Conservation (phyloP, 768 basidiomycete genomes). For the Mycena latifolia region DNA sequence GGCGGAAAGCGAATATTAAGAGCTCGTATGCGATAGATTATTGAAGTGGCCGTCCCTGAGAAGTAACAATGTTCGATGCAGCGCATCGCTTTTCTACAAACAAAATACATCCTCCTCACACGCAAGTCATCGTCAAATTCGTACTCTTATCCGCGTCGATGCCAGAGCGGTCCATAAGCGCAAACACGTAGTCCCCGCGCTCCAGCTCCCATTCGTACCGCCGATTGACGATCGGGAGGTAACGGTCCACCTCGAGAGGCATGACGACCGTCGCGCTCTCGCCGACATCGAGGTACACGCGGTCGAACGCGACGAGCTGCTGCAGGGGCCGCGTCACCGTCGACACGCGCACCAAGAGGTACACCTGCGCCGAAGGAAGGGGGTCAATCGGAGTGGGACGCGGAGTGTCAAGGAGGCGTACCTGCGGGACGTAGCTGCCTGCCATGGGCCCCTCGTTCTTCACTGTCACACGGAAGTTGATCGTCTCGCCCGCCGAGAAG, state of each 20-base stretch:
- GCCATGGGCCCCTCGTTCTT: constrained; percentile 38
- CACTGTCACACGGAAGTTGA: constrained; percentile 39
- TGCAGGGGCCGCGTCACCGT: constrained; percentile 35
- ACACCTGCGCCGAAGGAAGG: constrained; percentile 6
- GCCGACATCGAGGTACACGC: constrained; percentile 40
- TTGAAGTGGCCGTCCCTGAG: too few relatives aligned
- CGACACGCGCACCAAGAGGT: constrained; percentile 36
- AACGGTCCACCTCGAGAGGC: constrained; percentile 42
- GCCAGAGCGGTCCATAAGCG: constrained; percentile 38
- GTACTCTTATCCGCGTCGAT: constrained; percentile 33
- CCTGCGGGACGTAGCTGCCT: constrained; percentile 42
- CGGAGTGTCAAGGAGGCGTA: constrained; percentile 12
- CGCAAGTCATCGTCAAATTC: constrained; percentile 40
- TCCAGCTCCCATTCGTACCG: constrained; percentile 41
- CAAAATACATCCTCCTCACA: constrained; percentile 10
- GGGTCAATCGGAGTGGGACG: constrained; percentile 6
- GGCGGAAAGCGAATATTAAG: too few relatives aligned
- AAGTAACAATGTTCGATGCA: too few relatives aligned
- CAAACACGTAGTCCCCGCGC: constrained; percentile 40
- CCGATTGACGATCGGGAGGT: constrained; percentile 39
- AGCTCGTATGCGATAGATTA: too few relatives aligned
- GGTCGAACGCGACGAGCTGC: constrained; percentile 42
- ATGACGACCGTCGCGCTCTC: constrained; percentile 36
- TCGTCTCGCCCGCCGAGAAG: constrained; percentile 39
- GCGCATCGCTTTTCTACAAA: too few relatives aligned